phyloP scores from a whole-genome alignment of 805 yeast genomes.

The Lipomyces starkeyi region DNA sequence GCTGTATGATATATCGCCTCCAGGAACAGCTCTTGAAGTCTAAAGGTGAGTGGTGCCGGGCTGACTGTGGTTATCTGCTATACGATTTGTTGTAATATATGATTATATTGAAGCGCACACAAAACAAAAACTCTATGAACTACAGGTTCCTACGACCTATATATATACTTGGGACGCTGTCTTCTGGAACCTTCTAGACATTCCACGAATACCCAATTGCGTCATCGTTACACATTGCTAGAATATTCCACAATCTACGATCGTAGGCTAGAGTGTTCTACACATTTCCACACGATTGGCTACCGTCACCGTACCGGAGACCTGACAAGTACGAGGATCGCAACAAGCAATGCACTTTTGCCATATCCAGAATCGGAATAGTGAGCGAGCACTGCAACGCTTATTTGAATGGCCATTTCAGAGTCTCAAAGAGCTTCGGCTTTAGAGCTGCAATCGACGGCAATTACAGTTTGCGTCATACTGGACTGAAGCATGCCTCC shows the following conservation, averaged over 20 bases:
- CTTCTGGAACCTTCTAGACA: too few relatives aligned
- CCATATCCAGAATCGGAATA: not conserved
- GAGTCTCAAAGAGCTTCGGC: not conserved
- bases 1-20: not conserved
- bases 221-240: too few relatives aligned
- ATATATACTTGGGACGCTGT: too few relatives aligned
- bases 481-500: not conserved
- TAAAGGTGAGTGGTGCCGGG: not conserved
- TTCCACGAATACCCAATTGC: too few relatives aligned
- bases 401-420: not conserved
- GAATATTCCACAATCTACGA: too few relatives aligned
- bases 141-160: too few relatives aligned
- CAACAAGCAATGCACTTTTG: not conserved
- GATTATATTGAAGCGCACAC: too few relatives aligned
- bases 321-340: not conserved
- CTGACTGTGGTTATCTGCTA: not conserved
- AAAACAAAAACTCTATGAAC: too few relatives aligned
- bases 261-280: too few relatives aligned
- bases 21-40: not conserved
- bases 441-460: not conserved
- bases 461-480: not conserved
- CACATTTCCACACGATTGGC: too few relatives aligned
- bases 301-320: not conserved
- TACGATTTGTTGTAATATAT: too few relatives aligned
- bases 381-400: constrained; percentile 2